Conservation (phyloP, 441 rosid species). For the Mallotus repandus region DNA sequence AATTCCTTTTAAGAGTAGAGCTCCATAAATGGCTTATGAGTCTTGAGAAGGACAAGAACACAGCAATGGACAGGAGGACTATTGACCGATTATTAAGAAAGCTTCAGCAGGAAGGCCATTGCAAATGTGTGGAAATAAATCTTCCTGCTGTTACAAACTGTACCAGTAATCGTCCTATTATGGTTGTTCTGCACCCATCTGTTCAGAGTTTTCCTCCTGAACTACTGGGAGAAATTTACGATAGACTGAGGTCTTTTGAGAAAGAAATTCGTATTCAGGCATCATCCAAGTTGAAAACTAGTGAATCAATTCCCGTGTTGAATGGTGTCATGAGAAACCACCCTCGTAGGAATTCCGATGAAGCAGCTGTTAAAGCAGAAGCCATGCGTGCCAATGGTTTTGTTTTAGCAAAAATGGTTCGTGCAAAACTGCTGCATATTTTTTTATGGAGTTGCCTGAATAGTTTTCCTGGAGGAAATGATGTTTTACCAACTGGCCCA, state of each 20-base stretch:
- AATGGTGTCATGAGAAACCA: conserved; percentile 72
- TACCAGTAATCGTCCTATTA: conserved; percentile 60
- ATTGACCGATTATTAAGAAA: conserved; percentile 68
- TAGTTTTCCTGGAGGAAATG: conserved; percentile 53
- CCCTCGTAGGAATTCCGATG: conserved; percentile 45
- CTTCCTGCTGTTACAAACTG: conserved; percentile 86
- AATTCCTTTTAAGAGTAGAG: conserved; percentile 76
- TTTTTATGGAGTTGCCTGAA: conserved; percentile 80
- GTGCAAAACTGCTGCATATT: conserved; percentile 78
- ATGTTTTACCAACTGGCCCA: conserved; percentile 41
- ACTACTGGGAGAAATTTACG: conserved; percentile 65
- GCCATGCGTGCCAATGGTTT: conserved; percentile 95
- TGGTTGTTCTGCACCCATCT: conserved; percentile 83
- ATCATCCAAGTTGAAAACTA: conserved; percentile 47
- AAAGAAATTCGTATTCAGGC: conserved; percentile 68
- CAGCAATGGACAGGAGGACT: conserved; percentile 81
- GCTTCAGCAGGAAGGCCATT: conserved; percentile 85
- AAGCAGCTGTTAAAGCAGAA: conserved; percentile 54
- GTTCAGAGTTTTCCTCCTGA: conserved; percentile 59
- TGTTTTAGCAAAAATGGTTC: conserved; percentile 93
- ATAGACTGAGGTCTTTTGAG: conserved; percentile 77
- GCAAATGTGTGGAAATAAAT: conserved; percentile 58
- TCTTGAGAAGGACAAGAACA: conserved; percentile 76
- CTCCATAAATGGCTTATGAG: conserved; percentile 80
- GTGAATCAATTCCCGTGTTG: conserved; percentile 65